These are phyloP conservation scores for Psilocybe cubensis DNA, from an alignment of 768 basidiomycete species.

Conservation along the genomic window DNA sequence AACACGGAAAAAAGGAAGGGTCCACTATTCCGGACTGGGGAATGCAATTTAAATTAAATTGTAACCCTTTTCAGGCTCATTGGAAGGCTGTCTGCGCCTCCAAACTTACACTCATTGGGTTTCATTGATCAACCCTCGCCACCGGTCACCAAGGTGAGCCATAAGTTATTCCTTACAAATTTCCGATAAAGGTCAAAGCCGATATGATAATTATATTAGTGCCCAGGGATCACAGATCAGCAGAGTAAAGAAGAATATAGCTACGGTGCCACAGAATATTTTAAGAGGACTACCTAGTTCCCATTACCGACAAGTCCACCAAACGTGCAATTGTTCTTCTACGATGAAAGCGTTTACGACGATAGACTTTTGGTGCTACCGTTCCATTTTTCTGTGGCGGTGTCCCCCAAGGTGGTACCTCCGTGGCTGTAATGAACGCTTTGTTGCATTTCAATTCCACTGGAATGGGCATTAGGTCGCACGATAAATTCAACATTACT, in stretches of 20 bases:
- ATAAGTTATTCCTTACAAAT: too few species aligned
- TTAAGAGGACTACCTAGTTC: not conserved
- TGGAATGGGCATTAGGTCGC: constrained; percentile 16
- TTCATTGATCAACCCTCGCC: too few species aligned
- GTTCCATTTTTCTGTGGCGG: constrained; percentile 23
- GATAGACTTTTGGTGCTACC: constrained; percentile 22
- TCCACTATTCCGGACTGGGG: too few species aligned
- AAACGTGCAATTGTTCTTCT: not conserved
- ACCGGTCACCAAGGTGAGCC: too few species aligned
- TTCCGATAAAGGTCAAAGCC: too few species aligned
- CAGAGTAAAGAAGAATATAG: not conserved
- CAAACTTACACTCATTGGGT: too few species aligned
- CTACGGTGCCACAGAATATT: not conserved
- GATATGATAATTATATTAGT: not conserved
- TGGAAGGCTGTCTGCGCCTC: too few species aligned
- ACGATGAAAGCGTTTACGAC: not conserved
- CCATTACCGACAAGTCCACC: not conserved
- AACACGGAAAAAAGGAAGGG: too few species aligned
- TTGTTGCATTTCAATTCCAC: constrained; percentile 23
- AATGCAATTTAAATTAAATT: too few species aligned
- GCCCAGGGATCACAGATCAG: not conserved
- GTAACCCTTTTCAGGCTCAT: too few species aligned
- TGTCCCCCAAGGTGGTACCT: constrained; percentile 20
- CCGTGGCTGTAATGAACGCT: constrained; percentile 23
- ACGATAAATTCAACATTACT: constrained; percentile 24